Evolutionary conservation across 2,329 filamentous ascomycete genomes (phyloP).

Genomic region (Tolypocladium sp.): DNA sequence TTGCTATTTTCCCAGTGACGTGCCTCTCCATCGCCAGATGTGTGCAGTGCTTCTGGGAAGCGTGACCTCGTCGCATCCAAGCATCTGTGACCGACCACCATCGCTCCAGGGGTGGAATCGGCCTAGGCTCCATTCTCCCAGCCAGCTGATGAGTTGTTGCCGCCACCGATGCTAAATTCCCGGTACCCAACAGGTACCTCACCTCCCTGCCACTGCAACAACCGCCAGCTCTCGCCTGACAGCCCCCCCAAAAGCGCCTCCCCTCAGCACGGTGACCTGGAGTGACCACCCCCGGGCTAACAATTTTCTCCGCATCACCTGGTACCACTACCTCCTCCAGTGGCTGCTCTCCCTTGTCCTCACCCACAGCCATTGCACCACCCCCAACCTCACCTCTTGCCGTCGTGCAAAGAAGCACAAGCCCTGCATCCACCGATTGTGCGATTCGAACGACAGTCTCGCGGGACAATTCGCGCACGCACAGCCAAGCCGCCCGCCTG

Average conservation of each 20-base stretch:
- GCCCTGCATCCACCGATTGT: neutral
- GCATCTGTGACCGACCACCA: too few relatives aligned
- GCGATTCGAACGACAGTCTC: constrained; percentile 1
- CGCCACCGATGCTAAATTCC: neutral
- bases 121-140: neutral
- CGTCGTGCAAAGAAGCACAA: neutral
- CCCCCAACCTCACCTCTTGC: constrained; percentile 1
- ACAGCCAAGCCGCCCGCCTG: constrained; percentile 11
- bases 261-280: neutral
- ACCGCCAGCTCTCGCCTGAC: neutral
- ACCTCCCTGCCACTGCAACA: neutral
- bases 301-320: constrained; percentile 6
- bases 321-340: constrained; percentile 1
- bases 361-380: neutral
- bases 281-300: neutral
- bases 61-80: neutral
- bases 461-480: neutral
- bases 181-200: neutral
- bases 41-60: neutral
- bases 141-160: neutral
- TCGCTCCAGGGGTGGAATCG: neutral
- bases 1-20: neutral
- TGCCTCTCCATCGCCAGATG: neutral
- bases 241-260: neutral
- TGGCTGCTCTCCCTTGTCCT: constrained; percentile 3